Percentiles rank a stretch among this genome's conserved stretches.
phyloP scores from a whole-genome alignment of 2,329 filamentous ascomycete genomes.

The Aureobasidium musti region DNA sequence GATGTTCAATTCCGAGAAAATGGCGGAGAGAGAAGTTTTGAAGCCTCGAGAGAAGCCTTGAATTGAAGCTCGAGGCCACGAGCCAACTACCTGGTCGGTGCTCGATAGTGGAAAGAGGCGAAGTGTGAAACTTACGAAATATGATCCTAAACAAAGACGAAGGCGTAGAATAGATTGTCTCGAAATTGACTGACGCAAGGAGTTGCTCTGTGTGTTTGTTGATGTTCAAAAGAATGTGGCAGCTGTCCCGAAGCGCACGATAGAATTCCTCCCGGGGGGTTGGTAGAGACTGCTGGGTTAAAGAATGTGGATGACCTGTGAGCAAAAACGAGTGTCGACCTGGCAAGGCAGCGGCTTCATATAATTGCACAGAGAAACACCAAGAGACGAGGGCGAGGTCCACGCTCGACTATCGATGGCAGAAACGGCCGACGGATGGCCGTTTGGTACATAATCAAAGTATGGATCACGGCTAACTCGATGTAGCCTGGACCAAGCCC shows the following conservation, averaged over 20 bases:
- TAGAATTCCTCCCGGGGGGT: conserved; percentile 20
- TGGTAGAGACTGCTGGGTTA: conserved; percentile 25
- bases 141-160: conserved; percentile 26
- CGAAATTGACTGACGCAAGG: conserved; percentile 26
- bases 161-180: conserved; percentile 28
- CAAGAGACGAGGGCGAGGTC: conserved; percentile 9
- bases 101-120: conserved; percentile 10
- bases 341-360: conserved; percentile 24
- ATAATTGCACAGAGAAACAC: conserved; percentile 15
- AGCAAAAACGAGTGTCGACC: conserved; percentile 17
- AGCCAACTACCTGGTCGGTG: conserved; percentile 7
- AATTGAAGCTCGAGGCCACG: neutral
- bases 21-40: conserved; percentile 25
- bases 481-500: neutral
- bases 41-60: conserved; percentile 11
- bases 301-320: conserved; percentile 26
- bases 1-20: conserved; percentile 10
- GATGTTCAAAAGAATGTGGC: conserved; percentile 28
- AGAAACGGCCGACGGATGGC: conserved; percentile 20
- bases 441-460: conserved; percentile 26
- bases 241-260: conserved; percentile 27
- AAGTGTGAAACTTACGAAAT: conserved; percentile 23
- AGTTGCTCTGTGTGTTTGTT: conserved; percentile 24
- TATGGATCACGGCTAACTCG: neutral
- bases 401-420: conserved; percentile 26